Percentiles rank a stretch among this genome's conserved stretches.
These are phyloP conservation scores for Cladosporium sphaerospermum DNA, from an alignment of 2,329 filamentous ascomycete genomes.

Conservation along the genomic window DNA sequence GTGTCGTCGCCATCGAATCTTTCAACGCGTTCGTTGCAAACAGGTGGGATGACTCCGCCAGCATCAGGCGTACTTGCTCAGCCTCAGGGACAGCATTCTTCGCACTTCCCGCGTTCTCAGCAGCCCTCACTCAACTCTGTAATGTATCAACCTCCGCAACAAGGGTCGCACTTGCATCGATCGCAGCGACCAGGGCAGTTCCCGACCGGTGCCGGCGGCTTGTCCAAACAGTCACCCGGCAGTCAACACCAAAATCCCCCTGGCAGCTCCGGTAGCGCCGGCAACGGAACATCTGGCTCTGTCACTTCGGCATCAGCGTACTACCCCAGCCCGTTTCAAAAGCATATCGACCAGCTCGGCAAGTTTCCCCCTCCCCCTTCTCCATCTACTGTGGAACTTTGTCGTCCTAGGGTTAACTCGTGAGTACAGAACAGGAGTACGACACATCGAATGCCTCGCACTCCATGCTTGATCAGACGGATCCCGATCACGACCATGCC, in stretches of 20 bases:
- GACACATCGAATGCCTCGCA: conserved; percentile 55
- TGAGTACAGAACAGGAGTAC: conserved; percentile 88
- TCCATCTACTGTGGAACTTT: conserved; percentile 48
- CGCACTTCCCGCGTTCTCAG: conserved; percentile 31
- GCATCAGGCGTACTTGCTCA: conserved; percentile 51
- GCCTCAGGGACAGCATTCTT: conserved; percentile 42
- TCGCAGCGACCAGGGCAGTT: conserved; percentile 12
- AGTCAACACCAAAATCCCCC: conserved; percentile 18
- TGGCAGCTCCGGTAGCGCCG: conserved; percentile 27
- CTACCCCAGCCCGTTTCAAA: conserved; percentile 84
- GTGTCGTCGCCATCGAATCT: conserved; percentile 57
- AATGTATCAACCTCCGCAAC: conserved; percentile 36
- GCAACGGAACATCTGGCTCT: conserved; percentile 29
- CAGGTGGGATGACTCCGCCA: conserved; percentile 55
- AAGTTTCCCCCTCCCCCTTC: conserved; percentile 56
- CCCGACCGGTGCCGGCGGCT: conserved; percentile 28
- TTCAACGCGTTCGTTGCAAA: conserved; percentile 51
- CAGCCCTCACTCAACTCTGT: conserved; percentile 42
- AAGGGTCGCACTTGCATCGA: conserved; percentile 4
- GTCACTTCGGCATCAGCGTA: conserved; percentile 46
- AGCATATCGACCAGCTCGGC: conserved; percentile 93
- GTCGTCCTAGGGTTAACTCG: conserved; percentile 62
- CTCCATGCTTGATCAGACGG: conserved; percentile 67
- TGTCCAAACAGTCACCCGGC: conserved; percentile 21
- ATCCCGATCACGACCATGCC: conserved; percentile 27